Evolutionary conservation across 768 basidiomycete genomes (phyloP).

Genomic region (Coprinopsis cinerea): DNA sequence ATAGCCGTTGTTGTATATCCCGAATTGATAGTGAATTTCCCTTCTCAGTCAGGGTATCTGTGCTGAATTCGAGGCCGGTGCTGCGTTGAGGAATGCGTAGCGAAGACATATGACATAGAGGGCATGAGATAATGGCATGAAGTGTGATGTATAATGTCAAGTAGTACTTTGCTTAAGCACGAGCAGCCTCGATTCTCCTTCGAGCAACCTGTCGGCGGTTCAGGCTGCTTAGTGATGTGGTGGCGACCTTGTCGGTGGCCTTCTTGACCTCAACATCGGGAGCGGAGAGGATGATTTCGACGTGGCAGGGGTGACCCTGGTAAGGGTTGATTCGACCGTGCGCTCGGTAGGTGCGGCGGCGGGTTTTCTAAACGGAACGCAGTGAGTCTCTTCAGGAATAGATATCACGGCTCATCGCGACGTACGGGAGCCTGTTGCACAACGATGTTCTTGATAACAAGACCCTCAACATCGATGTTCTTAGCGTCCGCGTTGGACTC

Average conservation of each 20-base stretch:
- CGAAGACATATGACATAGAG: constrained; percentile 16
- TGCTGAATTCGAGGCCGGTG: too few relatives aligned
- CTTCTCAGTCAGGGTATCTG: too few relatives aligned
- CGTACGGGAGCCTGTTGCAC: constrained; percentile 97
- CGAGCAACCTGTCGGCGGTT: constrained; percentile 86
- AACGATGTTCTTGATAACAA: constrained; percentile 92
- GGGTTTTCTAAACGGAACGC: constrained; percentile 68
- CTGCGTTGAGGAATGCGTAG: neutral
- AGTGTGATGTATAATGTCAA: constrained; percentile 12
- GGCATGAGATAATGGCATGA: constrained; percentile 12
- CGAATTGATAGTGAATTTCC: too few relatives aligned
- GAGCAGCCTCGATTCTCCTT: constrained; percentile 81
- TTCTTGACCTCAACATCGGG: constrained; percentile 84
- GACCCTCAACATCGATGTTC: constrained; percentile 88
- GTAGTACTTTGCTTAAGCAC: constrained; percentile 35
- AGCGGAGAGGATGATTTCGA: constrained; percentile 88
- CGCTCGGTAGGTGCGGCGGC: constrained; percentile 97
- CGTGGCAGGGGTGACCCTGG: constrained; percentile 96
- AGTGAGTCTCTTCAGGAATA: neutral
- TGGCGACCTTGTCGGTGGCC: constrained; percentile 72
- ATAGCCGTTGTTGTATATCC: too few relatives aligned
- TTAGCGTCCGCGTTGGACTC: constrained; percentile 99
- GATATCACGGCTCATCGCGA: constrained; percentile 16
- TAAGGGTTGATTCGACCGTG: constrained; percentile 99
- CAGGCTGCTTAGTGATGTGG: constrained; percentile 52